Base-by-base conservation (phyloP, 2,329 filamentous ascomycete species). In the Ophiocordyceps camponoti-floridani region DNA sequence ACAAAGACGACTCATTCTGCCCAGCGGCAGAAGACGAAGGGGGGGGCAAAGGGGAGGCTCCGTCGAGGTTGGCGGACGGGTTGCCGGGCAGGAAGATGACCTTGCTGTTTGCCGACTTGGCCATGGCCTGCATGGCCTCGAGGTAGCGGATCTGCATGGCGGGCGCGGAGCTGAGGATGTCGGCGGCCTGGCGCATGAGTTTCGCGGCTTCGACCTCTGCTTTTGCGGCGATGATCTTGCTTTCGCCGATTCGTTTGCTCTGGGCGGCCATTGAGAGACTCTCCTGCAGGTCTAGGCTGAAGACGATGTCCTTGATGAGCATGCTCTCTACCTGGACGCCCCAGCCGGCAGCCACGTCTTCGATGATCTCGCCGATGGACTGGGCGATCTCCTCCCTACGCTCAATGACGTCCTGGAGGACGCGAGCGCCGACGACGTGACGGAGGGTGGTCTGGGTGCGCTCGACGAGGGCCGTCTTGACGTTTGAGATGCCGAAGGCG, bases 281-380 rank as follows among this genome's bases (percentile, higher is more conserved):
- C 58, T 96, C 89, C 65, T 98, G 91, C 41, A 98, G 73, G 53
- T 96, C 91, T 58, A 86, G 79, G 65, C 79, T 87, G 76, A 98
- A 98, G 61, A 96, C 84, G 59, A 98, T 94, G 64, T 98, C 91
- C 69, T 98, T 96, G 75, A 98, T 89, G 53, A 98, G 79, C 89
- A 98, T 98, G 58, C 82, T 88, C 72, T 96, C 91, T 47, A 96
- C 91, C 58, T 85, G 79, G 8, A 94, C 89, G 65, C 91, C 91
- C 91, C 91, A 98, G 48, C 85, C 86, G 11, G 77, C 70, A 6
- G 91, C 89, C 1, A 94, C 91, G 53, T 95, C 88, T 59, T 96
- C 91, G 54, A 98, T 96, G 55, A 96, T 96, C 64, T 95, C 89
- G 50, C 86, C 80, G 50, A 96, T 96, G 47, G 83, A 91, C 65